Evolutionary conservation across 345 rosid species (phyloP).

Genomic region (Lumnitzera racemosa): DNA sequence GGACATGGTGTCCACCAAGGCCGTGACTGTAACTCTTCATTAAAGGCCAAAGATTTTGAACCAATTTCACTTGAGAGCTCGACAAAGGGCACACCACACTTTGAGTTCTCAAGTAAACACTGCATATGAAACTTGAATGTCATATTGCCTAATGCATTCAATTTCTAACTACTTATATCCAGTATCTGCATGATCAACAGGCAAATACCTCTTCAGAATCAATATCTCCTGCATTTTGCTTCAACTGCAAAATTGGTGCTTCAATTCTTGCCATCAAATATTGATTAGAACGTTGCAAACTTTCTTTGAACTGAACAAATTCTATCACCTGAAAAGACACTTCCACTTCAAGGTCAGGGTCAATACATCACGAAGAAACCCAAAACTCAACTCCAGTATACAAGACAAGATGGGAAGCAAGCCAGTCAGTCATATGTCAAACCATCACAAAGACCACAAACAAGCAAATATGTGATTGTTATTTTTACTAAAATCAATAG

Average conservation of each 20-base stretch:
- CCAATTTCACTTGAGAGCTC: slow-evolving; percentile 81
- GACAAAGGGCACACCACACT: slow-evolving; percentile 52
- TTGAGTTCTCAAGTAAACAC: slow-evolving; percentile 68
- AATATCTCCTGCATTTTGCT: slow-evolving; percentile 65
- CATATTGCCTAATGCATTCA: neutral
- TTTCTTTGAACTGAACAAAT: slow-evolving; percentile 91
- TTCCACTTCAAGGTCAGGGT: slow-evolving; percentile 3
- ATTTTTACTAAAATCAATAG: too few species aligned
- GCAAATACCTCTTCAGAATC: slow-evolving; percentile 65
- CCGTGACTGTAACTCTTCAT: slow-evolving; percentile 83
- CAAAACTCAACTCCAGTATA: too few species aligned
- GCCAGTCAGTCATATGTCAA: too few species aligned
- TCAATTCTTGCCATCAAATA: slow-evolving; percentile 71
- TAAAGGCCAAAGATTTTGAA: slow-evolving; percentile 55
- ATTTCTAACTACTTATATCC: slow-evolving; percentile 1
- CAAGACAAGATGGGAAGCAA: too few species aligned
- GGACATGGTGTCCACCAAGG: slow-evolving; percentile 98
- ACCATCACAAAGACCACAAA: too few species aligned
- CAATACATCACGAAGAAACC: too few species aligned
- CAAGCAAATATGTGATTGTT: too few species aligned
- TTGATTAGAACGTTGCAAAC: slow-evolving; percentile 73
- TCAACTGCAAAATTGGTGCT: slow-evolving; percentile 62
- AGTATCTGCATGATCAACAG: neutral
- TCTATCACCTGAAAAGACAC: slow-evolving; percentile 67
- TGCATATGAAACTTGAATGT: slow-evolving; percentile 16